Conservation (phyloP, 345 rosid genomes). For the Salix udensis region DNA sequence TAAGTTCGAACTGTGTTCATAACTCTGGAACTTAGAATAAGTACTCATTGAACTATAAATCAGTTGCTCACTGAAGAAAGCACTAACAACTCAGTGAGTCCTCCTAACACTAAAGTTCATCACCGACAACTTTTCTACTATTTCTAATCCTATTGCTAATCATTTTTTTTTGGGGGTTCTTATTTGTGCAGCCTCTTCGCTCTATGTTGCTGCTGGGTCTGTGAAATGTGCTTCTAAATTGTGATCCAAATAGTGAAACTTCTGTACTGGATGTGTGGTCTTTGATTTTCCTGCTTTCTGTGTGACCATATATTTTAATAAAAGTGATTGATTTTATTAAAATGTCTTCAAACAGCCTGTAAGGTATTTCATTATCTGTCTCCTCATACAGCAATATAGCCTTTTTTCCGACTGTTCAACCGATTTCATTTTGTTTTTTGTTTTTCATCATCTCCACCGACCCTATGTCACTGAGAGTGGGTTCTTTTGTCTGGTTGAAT, state of each 20-base stretch:
- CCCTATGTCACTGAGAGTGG: not conserved
- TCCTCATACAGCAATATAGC: not conserved
- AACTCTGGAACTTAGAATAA: not conserved
- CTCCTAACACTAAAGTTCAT: not conserved
- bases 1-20: not conserved
- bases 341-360: not conserved
- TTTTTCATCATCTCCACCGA: not conserved
- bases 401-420: not conserved
- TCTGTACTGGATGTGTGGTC: not conserved
- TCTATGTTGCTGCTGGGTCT: slow-evolving; percentile 69
- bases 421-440: not conserved
- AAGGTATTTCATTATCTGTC: not conserved
- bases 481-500: not conserved
- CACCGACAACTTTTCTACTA: not conserved
- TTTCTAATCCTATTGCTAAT: not conserved
- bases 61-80: not conserved
- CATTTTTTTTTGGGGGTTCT: not conserved
- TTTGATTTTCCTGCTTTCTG: slow-evolving; percentile 2
- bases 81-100: not conserved
- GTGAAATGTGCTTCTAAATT: slow-evolving; percentile 47
- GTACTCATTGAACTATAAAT: not conserved
- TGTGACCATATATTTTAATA: not conserved
- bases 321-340: not conserved
- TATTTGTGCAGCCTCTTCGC: slow-evolving; percentile 46
- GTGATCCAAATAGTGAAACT: not conserved